A percentile compares a stretch with the other conserved stretches of the same genome.
phyloP scores from a whole-genome alignment of 169 alveolate species.

The Plasmodium chabaudi region DNA sequence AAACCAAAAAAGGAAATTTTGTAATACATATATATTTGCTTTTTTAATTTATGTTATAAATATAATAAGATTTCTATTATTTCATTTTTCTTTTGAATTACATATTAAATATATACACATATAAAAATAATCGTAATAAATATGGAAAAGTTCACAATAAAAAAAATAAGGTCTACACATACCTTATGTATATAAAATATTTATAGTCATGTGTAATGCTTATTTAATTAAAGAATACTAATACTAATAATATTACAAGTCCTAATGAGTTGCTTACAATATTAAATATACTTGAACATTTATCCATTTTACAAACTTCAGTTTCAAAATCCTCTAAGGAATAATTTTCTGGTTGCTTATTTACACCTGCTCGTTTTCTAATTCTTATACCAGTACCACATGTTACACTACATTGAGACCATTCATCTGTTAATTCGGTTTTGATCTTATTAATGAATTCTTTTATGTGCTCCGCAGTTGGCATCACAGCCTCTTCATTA shows the following conservation, averaged over 20 bases:
- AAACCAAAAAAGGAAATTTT: constrained; percentile 27
- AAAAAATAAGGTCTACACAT: constrained; percentile 4
- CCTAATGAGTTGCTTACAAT: constrained; percentile 62
- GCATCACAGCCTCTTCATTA: background rate
- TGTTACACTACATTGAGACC: constrained; percentile 67
- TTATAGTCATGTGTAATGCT: background rate
- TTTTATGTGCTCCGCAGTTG: constrained; percentile 5
- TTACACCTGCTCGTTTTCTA: constrained; percentile 15
- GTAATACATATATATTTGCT: background rate
- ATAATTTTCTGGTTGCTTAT: background rate
- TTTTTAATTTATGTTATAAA: constrained; percentile 7
- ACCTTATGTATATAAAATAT: background rate
- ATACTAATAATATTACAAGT: constrained; percentile 29
- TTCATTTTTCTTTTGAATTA: constrained; percentile 2
- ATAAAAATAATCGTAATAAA: constrained; percentile 29
- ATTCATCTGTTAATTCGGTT: constrained; percentile 2
- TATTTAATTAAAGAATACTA: constrained; percentile 47
- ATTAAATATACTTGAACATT: constrained; percentile 63
- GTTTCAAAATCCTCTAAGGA: constrained; percentile 16
- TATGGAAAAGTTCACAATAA: constrained; percentile 27
- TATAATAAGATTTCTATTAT: background rate
- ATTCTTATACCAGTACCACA: constrained; percentile 56
- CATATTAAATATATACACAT: constrained; percentile 20
- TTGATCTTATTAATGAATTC: constrained; percentile 9
- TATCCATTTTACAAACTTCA: constrained; percentile 42